phyloP scores from a whole-genome alignment of 2,329 filamentous ascomycete genomes.

The Fusarium sambucinum region DNA sequence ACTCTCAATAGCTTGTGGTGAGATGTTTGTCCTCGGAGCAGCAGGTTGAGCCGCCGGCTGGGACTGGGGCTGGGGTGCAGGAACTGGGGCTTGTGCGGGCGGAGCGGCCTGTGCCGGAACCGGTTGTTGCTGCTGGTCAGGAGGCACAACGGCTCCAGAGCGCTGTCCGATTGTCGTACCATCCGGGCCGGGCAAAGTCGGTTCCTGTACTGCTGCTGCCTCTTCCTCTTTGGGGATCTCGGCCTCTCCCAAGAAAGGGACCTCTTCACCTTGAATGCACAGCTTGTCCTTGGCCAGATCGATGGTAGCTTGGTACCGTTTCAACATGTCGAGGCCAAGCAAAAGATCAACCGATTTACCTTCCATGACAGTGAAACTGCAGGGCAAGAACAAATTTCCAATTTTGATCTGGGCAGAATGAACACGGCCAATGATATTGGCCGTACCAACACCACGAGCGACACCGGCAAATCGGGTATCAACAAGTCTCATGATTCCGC shows the following conservation, averaged over 20 bases:
- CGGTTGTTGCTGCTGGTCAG: constrained; percentile 36
- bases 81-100: constrained; percentile 45
- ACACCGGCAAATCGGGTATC: constrained; percentile 93
- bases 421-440: constrained; percentile 92
- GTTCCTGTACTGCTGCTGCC: constrained; percentile 80
- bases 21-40: constrained; percentile 54
- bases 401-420: constrained; percentile 97
- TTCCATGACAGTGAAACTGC: constrained; percentile 99
- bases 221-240: constrained; percentile 92
- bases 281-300: constrained; percentile 88
- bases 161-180: constrained; percentile 89
- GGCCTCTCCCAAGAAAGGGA: constrained; percentile 90
- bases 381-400: constrained; percentile 85
- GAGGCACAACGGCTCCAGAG: constrained; percentile 76
- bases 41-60: constrained; percentile 47
- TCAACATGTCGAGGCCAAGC: constrained; percentile 95
- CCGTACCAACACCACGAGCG: constrained; percentile 92
- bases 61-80: constrained; percentile 48
- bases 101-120: constrained; percentile 43
- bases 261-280: constrained; percentile 87
- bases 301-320: constrained; percentile 92
- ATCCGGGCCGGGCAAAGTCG: constrained; percentile 84
- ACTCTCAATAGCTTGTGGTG: constrained; percentile 77
- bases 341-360: constrained; percentile 95
- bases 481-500: constrained; percentile 95